These are phyloP conservation scores for Kregervanrija pseudodelftensis DNA, from an alignment of 805 yeast genomes.

Conservation along the genomic window DNA sequence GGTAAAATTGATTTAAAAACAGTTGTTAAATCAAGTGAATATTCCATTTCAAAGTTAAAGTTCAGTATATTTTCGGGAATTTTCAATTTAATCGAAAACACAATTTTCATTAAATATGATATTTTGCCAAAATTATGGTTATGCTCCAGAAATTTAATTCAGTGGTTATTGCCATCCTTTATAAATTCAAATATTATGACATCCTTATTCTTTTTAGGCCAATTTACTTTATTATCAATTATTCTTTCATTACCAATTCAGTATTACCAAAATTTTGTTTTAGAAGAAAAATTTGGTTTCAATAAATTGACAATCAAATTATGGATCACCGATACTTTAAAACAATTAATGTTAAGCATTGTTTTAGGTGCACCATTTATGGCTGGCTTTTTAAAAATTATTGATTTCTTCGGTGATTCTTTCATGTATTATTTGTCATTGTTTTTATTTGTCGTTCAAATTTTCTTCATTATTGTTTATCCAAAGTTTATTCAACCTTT, in stretches of 20 bases:
- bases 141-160: conserved; percentile 32
- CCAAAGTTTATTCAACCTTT: conserved; percentile 89
- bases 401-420: conserved; percentile 69
- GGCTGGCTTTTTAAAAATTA: conserved; percentile 71
- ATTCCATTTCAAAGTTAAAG: conserved; percentile 70
- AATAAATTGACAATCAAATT: conserved; percentile 71
- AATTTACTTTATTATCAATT: conserved; percentile 42
- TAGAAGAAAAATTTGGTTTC: conserved; percentile 91
- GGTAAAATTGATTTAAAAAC: conserved; percentile 66
- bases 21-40: conserved; percentile 67
- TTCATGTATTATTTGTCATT: conserved; percentile 77
- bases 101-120: conserved; percentile 52
- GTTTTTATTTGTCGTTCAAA: conserved; percentile 63
- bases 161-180: too few relatives aligned
- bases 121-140: conserved; percentile 59
- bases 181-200: too few relatives aligned
- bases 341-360: conserved; percentile 45
- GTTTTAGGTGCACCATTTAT: conserved; percentile 67
- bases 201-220: conserved; percentile 47
- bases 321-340: conserved; percentile 70
- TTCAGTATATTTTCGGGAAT: conserved; percentile 54
- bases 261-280: conserved; percentile 73
- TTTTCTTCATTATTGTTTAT: conserved; percentile 64
- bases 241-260: conserved; percentile 59
- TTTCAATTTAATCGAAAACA: conserved; percentile 46